phyloP scores from a whole-genome alignment of 23 red algal species.

The Gracilaria caudata region DNA sequence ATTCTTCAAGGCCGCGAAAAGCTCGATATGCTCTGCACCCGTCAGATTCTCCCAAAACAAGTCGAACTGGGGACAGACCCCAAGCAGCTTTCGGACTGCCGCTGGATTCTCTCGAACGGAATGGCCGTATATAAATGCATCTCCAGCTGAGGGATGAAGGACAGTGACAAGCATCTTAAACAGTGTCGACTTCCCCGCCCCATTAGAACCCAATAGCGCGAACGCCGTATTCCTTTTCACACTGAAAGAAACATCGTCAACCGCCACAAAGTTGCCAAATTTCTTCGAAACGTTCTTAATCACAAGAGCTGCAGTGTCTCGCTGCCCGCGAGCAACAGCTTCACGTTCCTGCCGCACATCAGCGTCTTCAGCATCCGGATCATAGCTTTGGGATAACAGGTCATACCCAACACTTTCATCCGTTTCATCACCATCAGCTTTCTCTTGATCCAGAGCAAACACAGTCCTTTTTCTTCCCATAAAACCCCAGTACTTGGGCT shows the following conservation, averaged over 20 bases:
- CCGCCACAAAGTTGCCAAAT: slow-evolving; percentile 69
- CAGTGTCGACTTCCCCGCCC: slow-evolving; percentile 88
- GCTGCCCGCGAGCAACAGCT: slow-evolving; percentile 25
- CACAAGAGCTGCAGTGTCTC: slow-evolving; percentile 72
- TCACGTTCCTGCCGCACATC: slow-evolving; percentile 63
- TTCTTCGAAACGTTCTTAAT: slow-evolving; percentile 77
- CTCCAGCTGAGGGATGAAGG: slow-evolving; percentile 57
- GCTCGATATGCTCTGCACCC: slow-evolving; percentile 84
- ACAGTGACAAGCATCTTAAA: slow-evolving; percentile 90
- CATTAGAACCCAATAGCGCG: slow-evolving; percentile 86
- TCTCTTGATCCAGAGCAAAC: slow-evolving; percentile 5
- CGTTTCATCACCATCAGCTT: slow-evolving; percentile 13
- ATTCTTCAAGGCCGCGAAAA: slow-evolving; percentile 91
- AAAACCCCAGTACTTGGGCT: slow-evolving; percentile 73
- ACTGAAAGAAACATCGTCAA: slow-evolving; percentile 85
- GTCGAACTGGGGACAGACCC: slow-evolving; percentile 96
- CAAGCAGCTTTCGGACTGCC: slow-evolving; percentile 79
- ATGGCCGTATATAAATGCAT: slow-evolving; percentile 79
- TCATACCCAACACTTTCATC: slow-evolving; percentile 5
- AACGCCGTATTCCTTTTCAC: slow-evolving; percentile 74
- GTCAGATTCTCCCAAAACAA: slow-evolving; percentile 84
- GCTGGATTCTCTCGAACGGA: slow-evolving; percentile 62
- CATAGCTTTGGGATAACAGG: slow-evolving; percentile 23
- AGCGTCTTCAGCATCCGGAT: slow-evolving; percentile 50
- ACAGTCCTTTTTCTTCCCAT: not conserved